Evolutionary conservation across 2,329 filamentous ascomycete species (phyloP), one percentile per base, ranked within the genome.

Genomic region (Sordariomycetes sp.): DNA sequence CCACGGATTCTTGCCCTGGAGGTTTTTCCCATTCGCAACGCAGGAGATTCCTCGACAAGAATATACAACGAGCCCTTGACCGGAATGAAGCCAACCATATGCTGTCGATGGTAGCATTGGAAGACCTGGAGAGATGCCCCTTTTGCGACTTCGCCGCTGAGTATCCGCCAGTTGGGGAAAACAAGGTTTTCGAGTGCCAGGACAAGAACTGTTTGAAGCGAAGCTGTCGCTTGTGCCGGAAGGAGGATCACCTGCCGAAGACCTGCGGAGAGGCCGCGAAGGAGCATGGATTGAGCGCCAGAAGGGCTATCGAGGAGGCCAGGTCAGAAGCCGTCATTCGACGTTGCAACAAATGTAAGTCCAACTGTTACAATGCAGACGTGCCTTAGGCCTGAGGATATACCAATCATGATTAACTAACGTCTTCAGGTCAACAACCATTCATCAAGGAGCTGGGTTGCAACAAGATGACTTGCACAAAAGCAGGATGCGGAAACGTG

Each of bases 101-200:
- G 17, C 63, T 94, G 25, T 71, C 74, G n/a, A 63, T 74, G 40
- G 83, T 85, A 1, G 74, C 69, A 1, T 69, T 93, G 23, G 76
- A 86, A 26, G 75, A 79, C 40, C 69, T 94, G 2, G 82, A 73
- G 21, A 75, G 72, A 21, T 94, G 86, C 44, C 85, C 86, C 0
- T 92, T 87, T 49, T 94, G 86, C 53, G 77, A 83, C 16, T 93
- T 75, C 59, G 85, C 83, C 27, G 82, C 78, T 21, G 81, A 86
- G 39, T 83, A 76, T 42, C 75, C 74, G 0, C 72, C 82, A 0
- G 58, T 82, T 2, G 74, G 82, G 14, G 58, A 73, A 14, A 70
- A 90, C 51, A 77, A 70, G 39, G 82, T 88, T 47, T 93, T 94
- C 42, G 64, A 66, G 4, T 94, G 86, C 55, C 62, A 72, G 34